These are phyloP conservation scores for Vitis amurensis DNA, from an alignment of 164 flowering plant genomes.

Conservation along the genomic window DNA sequence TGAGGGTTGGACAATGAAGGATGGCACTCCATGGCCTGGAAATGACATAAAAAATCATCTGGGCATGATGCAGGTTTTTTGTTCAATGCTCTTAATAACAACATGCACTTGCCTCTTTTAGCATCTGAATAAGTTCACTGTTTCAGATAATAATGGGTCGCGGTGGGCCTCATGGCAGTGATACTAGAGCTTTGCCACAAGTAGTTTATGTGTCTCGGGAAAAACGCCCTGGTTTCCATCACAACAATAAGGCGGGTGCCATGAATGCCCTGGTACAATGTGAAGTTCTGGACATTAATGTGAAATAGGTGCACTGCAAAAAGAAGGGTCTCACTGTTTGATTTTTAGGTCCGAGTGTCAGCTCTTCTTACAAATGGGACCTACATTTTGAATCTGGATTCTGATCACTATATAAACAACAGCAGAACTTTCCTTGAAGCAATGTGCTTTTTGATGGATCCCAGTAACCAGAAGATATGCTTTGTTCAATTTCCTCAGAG, in stretches of 20 bases:
- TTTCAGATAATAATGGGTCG: slow-evolving; percentile 10
- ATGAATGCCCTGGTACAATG: slow-evolving; percentile 23
- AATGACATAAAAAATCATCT: slow-evolving; percentile 37
- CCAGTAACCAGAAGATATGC: slow-evolving; percentile 21
- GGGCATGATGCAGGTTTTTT: slow-evolving; percentile 33
- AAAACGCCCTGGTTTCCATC: slow-evolving; percentile 27
- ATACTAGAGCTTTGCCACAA: slow-evolving; percentile 25
- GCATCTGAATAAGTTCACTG: too few relatives aligned
- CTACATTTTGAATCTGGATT: slow-evolving; percentile 26
- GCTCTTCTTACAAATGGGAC: slow-evolving; percentile 29
- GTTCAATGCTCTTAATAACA: too few relatives aligned
- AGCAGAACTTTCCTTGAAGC: slow-evolving; percentile 26
- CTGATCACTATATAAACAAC: slow-evolving; percentile 32
- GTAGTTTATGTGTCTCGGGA: slow-evolving; percentile 27
- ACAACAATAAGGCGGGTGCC: slow-evolving; percentile 28
- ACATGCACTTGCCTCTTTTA: too few relatives aligned
- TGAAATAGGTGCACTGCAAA: not conserved
- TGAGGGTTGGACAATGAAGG: slow-evolving; percentile 34
- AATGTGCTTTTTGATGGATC: slow-evolving; percentile 30
- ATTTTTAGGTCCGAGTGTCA: slow-evolving; percentile 22
- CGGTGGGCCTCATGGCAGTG: slow-evolving; percentile 21
- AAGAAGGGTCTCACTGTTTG: not conserved
- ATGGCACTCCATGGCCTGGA: slow-evolving; percentile 43
- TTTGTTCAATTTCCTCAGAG: slow-evolving; percentile 34
- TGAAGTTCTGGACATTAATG: too few relatives aligned